Evolutionary conservation across 176 grass and related monocot genomes (phyloP), one percentile per base, ranked within the genome.

Genomic region (Oropetium thomaeum): DNA sequence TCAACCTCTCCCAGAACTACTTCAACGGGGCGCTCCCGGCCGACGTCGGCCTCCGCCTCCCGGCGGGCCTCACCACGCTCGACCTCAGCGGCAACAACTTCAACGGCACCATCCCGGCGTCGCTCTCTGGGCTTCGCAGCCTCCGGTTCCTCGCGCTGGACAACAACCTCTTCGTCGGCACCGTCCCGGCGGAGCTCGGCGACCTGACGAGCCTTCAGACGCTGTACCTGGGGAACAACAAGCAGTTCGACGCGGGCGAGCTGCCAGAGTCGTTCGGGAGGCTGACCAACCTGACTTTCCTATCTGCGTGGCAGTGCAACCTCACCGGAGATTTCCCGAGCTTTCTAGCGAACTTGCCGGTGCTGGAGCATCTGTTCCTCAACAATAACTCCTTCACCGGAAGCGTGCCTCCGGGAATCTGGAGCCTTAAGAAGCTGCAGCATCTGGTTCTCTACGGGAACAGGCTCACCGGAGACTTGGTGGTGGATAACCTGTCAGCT

Each of bases 231-330:
- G 58, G 12, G 8, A 10, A 1, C 8, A 98, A 1, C 8, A 98
- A 93, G 42, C 1, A 1, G 17, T 86, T 98, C 73, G 25, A 5
- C 5, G 49, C 57, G 0, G 67, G 60, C 22, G 6, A 28, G 16
- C 81, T 98, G 83, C 91, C 95, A 19, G 51, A 29, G 34, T 80
- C 85, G 10, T 89, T 93, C 37, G 42, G 75, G 70, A 94, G 55
- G 5, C 52, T 98, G 42, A 73, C 43, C 2, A 57, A 45, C 26
- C 79, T 98, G 28, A 40, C 6, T 0, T 9, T 0, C 41, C 22
- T 98, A 0, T 63, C 0, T 20, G 84, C 54, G 37, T 0, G 4
- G 0, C 0, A 0, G 0, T 76, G 83, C 45, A 88, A 60, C 33
- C 77, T 98, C 54, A 0, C 8, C 30, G 91, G 91, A 12, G 31